phyloP scores from a whole-genome alignment of 306 rosid genomes.

The Prunus persica region Prunus_persica_NCBIv2 NC_034012.1:12469501-12470000 shows the following conservation, averaged over 20 bases:
- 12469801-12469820: slow-evolving; percentile 20
- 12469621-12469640: slow-evolving; percentile 21
- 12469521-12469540: neutral
- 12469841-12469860: slow-evolving; percentile 5
- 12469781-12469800: neutral
- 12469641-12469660: slow-evolving; percentile 40
- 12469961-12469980: neutral
- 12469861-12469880: neutral
- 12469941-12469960: neutral
- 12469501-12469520: neutral
- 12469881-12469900: neutral
- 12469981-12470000: neutral
- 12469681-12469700: neutral
- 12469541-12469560: slow-evolving; percentile 22
- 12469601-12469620: slow-evolving; percentile 21
- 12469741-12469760: slow-evolving; percentile 4
- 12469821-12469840: slow-evolving; percentile 8
- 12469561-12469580: slow-evolving; percentile 11
- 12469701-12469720: slow-evolving; percentile 22
- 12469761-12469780: neutral
- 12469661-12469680: neutral
- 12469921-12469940: neutral
- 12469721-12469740: slow-evolving; percentile 28
- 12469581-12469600: slow-evolving; percentile 27
- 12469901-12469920: neutral